phyloP scores from a whole-genome alignment of 1,284 basidiomycete genomes.

The Cutaneotrichosporon cyanovorans region DNA sequence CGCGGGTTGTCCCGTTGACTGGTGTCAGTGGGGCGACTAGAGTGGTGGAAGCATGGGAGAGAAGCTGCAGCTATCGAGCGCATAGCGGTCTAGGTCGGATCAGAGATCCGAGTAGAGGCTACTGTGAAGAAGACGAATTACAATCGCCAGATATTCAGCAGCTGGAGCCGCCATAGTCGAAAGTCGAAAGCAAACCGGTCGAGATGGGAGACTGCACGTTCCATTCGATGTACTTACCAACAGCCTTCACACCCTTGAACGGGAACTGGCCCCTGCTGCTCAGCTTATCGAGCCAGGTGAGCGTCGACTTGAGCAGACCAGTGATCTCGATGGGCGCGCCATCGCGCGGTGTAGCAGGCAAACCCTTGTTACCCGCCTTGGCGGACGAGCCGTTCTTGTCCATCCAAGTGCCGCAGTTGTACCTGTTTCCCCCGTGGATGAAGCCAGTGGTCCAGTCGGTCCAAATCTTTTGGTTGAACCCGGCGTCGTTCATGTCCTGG shows the following conservation, averaged over 20 bases:
- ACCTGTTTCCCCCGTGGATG: slow-evolving; percentile 75
- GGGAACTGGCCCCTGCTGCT: slow-evolving; percentile 66
- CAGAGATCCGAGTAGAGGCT: too few relatives aligned
- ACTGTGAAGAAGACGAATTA: too few relatives aligned
- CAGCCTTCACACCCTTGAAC: slow-evolving; percentile 78
- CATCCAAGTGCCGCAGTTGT: slow-evolving; percentile 72
- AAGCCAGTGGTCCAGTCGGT: slow-evolving; percentile 94
- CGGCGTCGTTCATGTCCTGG: slow-evolving; percentile 82
- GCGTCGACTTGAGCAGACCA: slow-evolving; percentile 82
- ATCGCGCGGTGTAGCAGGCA: slow-evolving; percentile 89
- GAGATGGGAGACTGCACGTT: too few relatives aligned
- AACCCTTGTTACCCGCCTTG: slow-evolving; percentile 86
- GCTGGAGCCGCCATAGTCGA: too few relatives aligned
- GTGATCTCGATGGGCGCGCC: slow-evolving; percentile 95
- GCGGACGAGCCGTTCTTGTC: slow-evolving; percentile 92
- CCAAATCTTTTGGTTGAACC: slow-evolving; percentile 87
- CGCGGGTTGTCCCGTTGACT: slow-evolving; percentile 65
- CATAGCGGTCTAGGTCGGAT: too few relatives aligned
- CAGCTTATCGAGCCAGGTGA: slow-evolving; percentile 76
- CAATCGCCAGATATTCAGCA: too few relatives aligned
- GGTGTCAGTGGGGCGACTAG: slow-evolving; percentile 1
- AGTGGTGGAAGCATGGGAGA: too few relatives aligned
- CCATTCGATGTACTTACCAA: too few relatives aligned
- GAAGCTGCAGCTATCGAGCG: too few relatives aligned
- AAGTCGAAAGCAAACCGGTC: too few relatives aligned